A percentile compares a stretch with the other conserved stretches of the same genome.
phyloP scores from a whole-genome alignment of 495 filamentous ascomycete genomes.

The Achaetomiella virescens region DNA sequence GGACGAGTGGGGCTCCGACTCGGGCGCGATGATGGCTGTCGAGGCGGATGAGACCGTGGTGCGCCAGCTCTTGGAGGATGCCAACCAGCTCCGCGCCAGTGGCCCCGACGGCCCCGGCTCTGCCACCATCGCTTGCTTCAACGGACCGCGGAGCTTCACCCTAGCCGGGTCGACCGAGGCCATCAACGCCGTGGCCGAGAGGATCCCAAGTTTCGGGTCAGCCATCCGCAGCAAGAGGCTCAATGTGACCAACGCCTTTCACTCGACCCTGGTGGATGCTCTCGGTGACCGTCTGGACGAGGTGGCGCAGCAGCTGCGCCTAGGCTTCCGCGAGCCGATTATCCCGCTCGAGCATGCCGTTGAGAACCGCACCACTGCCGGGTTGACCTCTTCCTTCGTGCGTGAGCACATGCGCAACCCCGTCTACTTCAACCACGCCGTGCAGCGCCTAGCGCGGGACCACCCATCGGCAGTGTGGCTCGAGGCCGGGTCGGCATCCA shows the following conservation, averaged over 20 bases:
- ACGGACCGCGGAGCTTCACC: not conserved
- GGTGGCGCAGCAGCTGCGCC: not conserved
- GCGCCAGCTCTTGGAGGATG: too few species aligned
- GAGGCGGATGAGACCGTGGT: too few species aligned
- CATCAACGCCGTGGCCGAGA: not conserved
- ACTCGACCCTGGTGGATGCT: conserved; percentile 41
- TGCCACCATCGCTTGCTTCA: too few species aligned
- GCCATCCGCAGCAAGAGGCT: conserved; percentile 29
- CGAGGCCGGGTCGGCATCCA: not conserved
- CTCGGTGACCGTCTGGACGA: conserved; percentile 28
- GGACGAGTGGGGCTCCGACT: conserved; percentile 41
- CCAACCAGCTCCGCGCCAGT: too few species aligned
- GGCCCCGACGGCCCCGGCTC: too few species aligned
- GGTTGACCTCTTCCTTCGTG: not conserved
- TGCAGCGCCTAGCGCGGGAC: not conserved
- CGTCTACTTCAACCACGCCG: not conserved
- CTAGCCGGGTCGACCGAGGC: not conserved
- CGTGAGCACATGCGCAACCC: not conserved
- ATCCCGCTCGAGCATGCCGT: not conserved
- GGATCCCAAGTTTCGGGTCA: not conserved
- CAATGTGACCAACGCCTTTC: conserved; percentile 48
- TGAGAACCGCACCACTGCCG: not conserved
- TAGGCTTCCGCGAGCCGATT: not conserved
- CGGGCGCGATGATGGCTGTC: conserved; percentile 41
- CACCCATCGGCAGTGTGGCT: not conserved